These are phyloP conservation scores for Cladorrhinum samala DNA, from an alignment of 495 filamentous ascomycete genomes.

Conservation along the genomic window DNA sequence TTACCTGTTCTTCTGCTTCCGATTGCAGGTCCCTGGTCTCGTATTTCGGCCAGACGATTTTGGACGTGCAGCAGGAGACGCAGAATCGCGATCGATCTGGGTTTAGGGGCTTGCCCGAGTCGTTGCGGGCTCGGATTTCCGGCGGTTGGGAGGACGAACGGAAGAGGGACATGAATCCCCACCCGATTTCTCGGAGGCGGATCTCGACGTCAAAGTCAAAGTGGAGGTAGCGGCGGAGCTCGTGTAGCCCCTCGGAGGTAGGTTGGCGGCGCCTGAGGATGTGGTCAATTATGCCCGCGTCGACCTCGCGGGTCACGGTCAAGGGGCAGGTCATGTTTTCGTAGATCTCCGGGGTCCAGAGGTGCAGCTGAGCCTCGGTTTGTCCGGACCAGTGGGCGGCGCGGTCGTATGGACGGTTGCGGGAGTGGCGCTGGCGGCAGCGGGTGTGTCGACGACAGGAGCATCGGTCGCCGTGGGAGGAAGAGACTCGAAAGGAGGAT, in stretches of 20 bases:
- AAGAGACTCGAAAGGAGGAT: constrained; percentile 13
- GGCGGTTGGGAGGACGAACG: constrained; percentile 16
- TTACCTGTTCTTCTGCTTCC: constrained; percentile 21
- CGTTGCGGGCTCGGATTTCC: constrained; percentile 19
- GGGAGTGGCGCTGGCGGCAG: constrained; percentile 9
- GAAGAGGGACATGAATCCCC: constrained; percentile 20
- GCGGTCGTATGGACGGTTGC: constrained; percentile 12
- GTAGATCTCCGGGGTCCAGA: constrained; percentile 26
- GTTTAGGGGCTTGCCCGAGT: constrained; percentile 14
- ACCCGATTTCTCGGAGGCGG: constrained; percentile 19
- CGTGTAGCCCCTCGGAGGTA: neutral
- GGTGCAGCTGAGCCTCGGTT: constrained; percentile 21
- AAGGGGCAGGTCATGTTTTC: constrained; percentile 17
- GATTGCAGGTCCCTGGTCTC: constrained; percentile 17
- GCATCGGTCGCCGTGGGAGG: constrained; percentile 9
- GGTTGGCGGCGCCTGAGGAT: constrained; percentile 6
- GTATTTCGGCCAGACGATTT: constrained; percentile 19
- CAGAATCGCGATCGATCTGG: constrained; percentile 14
- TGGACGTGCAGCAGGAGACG: constrained; percentile 15
- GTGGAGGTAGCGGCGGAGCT: constrained; percentile 15
- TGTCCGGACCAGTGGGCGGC: constrained; percentile 20
- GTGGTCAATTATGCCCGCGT: constrained; percentile 13
- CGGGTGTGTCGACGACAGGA: constrained; percentile 7
- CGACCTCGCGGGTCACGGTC: constrained; percentile 17
- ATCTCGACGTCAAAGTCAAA: constrained; percentile 23